Evolutionary conservation across 352 stramenopile species (phyloP).

Genomic region (Saprolegnia parasitica): DNA sequence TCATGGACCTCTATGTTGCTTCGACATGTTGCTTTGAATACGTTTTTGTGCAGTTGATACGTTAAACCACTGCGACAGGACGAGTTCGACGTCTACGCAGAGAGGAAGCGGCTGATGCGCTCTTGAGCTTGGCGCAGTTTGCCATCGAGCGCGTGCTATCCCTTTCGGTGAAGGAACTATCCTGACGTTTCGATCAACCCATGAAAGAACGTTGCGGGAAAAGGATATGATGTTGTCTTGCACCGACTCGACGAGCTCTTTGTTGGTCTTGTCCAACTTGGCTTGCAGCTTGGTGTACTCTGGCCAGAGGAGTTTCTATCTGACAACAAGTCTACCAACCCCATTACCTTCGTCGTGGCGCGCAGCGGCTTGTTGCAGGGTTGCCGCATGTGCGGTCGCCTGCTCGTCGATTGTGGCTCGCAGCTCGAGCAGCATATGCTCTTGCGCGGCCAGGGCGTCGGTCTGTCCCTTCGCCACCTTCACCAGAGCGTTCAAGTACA

Average conservation of each 20-base stretch:
- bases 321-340: not conserved
- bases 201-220: not conserved
- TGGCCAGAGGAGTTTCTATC: not conserved
- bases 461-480: not conserved
- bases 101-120: constrained; percentile 45
- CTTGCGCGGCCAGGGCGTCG: not conserved
- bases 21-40: too few relatives aligned
- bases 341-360: constrained; percentile 16
- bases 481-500: not conserved
- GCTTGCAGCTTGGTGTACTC: constrained; percentile 13
- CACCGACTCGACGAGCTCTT: constrained; percentile 53
- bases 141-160: constrained; percentile 42
- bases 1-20: not conserved
- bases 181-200: too few relatives aligned
- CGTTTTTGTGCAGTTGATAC: too few relatives aligned
- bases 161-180: not conserved
- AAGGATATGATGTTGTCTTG: constrained; percentile 29
- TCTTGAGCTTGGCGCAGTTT: constrained; percentile 63
- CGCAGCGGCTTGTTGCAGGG: not conserved
- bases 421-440: not conserved
- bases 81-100: not conserved
- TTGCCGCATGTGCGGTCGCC: not conserved
- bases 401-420: not conserved
- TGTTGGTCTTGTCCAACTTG: constrained; percentile 68
- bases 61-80: not conserved